Percentiles rank a stretch among this genome's conserved stretches.
These are phyloP conservation scores for Venturiaceae sp. DNA, from an alignment of 2,329 filamentous ascomycete genomes.

Conservation along the genomic window DNA sequence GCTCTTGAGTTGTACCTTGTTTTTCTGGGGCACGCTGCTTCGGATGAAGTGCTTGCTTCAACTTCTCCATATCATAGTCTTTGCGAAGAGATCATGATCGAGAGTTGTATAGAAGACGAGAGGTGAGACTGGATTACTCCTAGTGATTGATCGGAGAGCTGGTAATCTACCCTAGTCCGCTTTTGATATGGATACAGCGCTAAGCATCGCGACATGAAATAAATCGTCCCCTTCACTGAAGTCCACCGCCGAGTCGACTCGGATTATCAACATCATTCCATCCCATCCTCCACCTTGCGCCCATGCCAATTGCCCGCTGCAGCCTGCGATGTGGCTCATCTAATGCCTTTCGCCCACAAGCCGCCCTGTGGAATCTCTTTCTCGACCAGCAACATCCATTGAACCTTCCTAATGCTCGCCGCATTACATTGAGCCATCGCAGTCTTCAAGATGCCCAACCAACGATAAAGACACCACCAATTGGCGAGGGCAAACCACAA, in stretches of 20 bases:
- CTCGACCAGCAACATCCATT: background rate
- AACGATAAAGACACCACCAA: background rate
- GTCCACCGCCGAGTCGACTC: background rate
- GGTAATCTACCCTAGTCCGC: no score
- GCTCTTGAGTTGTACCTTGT: background rate
- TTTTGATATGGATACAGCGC: no score
- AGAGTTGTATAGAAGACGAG: no score
- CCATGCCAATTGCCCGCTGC: conserved; percentile 1
- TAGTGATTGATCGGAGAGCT: no score
- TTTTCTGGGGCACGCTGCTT: background rate
- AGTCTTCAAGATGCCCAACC: background rate
- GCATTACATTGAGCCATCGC: background rate
- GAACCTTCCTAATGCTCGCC: background rate
- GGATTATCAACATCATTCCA: background rate
- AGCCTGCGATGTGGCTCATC: conserved; percentile 1
- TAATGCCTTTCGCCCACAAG: conserved; percentile 4
- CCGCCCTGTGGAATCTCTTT: conserved; percentile 1
- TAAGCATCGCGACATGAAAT: no score
- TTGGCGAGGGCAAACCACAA: background rate
- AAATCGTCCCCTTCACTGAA: background rate
- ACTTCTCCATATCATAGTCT: conserved; percentile 6
- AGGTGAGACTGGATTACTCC: no score
- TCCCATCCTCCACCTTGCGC: background rate
- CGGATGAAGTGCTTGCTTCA: conserved; percentile 5
- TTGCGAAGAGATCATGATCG: background rate